A percentile compares a stretch with the other conserved stretches of the same genome.
Conservation (phyloP, 257 asterid genomes). For the Eustoma russellianum region DNA sequence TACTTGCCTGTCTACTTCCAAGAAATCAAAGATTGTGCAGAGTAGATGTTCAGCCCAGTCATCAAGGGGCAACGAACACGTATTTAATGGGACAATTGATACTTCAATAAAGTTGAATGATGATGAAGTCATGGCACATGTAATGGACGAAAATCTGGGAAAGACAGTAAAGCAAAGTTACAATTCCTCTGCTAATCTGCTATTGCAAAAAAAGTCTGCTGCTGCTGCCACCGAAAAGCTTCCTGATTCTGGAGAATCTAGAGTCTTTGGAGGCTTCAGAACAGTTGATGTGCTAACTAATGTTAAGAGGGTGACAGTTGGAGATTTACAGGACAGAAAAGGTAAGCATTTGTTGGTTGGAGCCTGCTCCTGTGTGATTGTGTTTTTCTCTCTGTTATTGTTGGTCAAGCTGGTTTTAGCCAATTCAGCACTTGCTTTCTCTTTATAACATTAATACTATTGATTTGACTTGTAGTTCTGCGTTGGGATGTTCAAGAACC, state of each 20-base stretch:
- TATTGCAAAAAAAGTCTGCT: conserved; percentile 13
- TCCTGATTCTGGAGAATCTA: conserved; percentile 17
- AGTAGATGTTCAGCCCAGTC: conserved; percentile 9
- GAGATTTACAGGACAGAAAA: conserved; percentile 57
- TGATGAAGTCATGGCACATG: conserved; percentile 7
- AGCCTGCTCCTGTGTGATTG: neutral
- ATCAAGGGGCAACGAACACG: conserved; percentile 15
- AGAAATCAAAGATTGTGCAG: conserved; percentile 13
- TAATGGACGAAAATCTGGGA: conserved; percentile 20
- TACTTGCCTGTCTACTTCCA: conserved; percentile 34
- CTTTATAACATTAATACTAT: neutral
- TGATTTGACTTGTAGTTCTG: conserved; percentile 46
- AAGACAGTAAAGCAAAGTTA: conserved; percentile 25
- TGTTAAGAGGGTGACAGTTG: conserved; percentile 42
- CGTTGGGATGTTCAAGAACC: conserved; percentile 60
- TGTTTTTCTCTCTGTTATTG: neutral
- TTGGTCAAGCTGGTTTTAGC: neutral
- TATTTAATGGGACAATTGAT: conserved; percentile 23
- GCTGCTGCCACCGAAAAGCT: conserved; percentile 8
- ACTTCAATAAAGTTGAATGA: conserved; percentile 11
- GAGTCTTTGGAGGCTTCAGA: conserved; percentile 13
- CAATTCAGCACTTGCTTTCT: neutral
- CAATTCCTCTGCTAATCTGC: conserved; percentile 23
- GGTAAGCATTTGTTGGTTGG: conserved; percentile 28
- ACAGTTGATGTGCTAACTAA: conserved; percentile 22